These are phyloP conservation scores for Alternaria gansuensis DNA, from an alignment of 2,329 filamentous ascomycete genomes.

Conservation along the genomic window DNA sequence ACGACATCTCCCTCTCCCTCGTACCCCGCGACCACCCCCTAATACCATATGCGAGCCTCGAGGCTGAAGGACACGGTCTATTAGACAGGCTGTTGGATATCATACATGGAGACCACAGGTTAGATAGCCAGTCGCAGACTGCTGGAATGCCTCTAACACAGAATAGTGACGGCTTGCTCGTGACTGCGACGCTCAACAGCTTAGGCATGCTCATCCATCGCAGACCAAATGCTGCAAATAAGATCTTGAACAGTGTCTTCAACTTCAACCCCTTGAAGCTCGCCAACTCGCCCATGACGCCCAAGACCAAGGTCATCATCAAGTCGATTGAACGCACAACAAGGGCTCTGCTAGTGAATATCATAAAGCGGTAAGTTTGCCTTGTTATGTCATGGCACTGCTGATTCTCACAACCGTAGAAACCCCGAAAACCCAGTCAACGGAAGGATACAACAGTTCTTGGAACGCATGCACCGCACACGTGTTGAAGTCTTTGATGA, in stretches of 20 bases:
- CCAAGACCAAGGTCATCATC: slow-evolving; percentile 80
- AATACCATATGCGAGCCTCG: slow-evolving; percentile 80
- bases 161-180: slow-evolving; percentile 79
- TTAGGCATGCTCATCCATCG: slow-evolving; percentile 83
- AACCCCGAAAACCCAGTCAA: slow-evolving; percentile 81
- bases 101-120: slow-evolving; percentile 88
- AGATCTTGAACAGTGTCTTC: slow-evolving; percentile 84
- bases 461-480: slow-evolving; percentile 82
- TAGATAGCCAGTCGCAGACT: slow-evolving; percentile 50
- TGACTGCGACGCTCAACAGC: slow-evolving; percentile 91
- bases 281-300: slow-evolving; percentile 77
- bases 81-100: slow-evolving; percentile 86
- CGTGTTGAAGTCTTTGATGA: slow-evolving; percentile 84
- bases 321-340: slow-evolving; percentile 96
- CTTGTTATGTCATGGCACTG: not conserved
- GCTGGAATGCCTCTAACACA: slow-evolving; percentile 37
- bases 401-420: slow-evolving; percentile 56
- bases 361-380: slow-evolving; percentile 73
- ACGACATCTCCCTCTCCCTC: slow-evolving; percentile 86
- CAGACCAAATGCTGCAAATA: slow-evolving; percentile 80
- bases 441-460: slow-evolving; percentile 83
- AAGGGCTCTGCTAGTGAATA: slow-evolving; percentile 81
- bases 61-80: slow-evolving; percentile 91
- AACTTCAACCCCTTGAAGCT: slow-evolving; percentile 91
- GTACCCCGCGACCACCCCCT: slow-evolving; percentile 84